Conservation (phyloP, 345 rosid genomes). For the Dipteronia sinensis region DNA sequence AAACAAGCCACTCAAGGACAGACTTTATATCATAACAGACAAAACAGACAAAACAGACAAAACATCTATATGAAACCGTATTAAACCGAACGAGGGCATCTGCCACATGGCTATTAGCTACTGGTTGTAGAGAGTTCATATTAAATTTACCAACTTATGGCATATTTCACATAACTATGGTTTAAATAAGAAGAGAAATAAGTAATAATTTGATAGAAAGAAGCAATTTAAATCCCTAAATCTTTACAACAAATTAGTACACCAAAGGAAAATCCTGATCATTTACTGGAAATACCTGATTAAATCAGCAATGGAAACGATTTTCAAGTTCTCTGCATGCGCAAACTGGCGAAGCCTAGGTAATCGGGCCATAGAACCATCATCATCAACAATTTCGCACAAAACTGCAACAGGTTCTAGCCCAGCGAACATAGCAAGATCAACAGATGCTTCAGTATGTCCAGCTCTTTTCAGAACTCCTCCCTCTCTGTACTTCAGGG, state of each 20-base stretch:
- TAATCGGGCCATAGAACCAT: constrained; percentile 98
- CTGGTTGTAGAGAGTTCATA: not conserved
- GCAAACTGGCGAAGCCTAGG: constrained; percentile 79
- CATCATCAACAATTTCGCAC: constrained; percentile 93
- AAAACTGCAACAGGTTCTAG: constrained; percentile 74
- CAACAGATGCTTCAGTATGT: constrained; percentile 94
- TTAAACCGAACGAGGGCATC: not conserved
- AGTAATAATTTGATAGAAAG: not conserved
- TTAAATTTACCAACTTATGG: constrained; percentile 7
- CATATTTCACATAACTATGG: constrained; percentile 1
- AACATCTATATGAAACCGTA: not conserved
- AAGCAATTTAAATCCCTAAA: constrained; percentile 7
- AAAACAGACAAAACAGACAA: not conserved
- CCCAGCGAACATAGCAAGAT: constrained; percentile 81
- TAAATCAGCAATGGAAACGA: constrained; percentile 82
- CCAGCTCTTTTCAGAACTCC: constrained; percentile 97
- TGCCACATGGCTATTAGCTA: not conserved
- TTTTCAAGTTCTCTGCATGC: constrained; percentile 58
- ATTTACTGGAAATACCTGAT: constrained; percentile 53
- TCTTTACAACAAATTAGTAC: too few relatives aligned
- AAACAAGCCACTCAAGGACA: not conserved
- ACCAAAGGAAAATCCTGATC: too few relatives aligned
- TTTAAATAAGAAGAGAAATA: not conserved
- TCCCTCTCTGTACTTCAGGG: constrained; percentile 84
- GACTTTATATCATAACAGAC: not conserved